Percentiles rank a stretch among this genome's conserved stretches.
Conservation (phyloP, 164 flowering plant genomes). For the Piper betle region DNA sequence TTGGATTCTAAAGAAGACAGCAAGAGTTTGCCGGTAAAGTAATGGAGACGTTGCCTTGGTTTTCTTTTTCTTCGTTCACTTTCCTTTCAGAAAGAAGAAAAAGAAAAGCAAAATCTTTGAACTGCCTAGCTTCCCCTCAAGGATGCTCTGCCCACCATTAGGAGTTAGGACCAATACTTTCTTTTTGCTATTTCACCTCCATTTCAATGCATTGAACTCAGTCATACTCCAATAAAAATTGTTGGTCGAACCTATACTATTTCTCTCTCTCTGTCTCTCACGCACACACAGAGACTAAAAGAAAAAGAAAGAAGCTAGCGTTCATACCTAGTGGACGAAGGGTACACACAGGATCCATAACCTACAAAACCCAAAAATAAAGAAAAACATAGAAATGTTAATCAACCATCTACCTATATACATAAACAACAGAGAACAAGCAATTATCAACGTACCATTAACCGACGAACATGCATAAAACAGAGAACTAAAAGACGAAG, state of each 20-base stretch:
- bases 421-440: too few relatives aligned
- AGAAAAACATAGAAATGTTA: background rate
- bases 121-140: slow-evolving; percentile 1
- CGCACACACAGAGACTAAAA: too few relatives aligned
- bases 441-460: too few relatives aligned
- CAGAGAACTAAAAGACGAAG: background rate
- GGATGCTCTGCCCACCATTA: background rate
- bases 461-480: background rate
- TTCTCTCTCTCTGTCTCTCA: too few relatives aligned
- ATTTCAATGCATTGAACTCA: background rate
- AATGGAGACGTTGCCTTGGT: background rate
- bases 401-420: background rate
- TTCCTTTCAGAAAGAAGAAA: background rate
- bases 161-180: background rate
- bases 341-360: slow-evolving; percentile 81
- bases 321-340: slow-evolving; percentile 54
- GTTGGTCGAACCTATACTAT: background rate
- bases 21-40: background rate
- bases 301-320: background rate
- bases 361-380: slow-evolving; percentile 23
- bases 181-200: background rate
- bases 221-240: too few relatives aligned
- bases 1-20: background rate
- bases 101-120: background rate
- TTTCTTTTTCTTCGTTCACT: background rate